Base-by-base conservation (phyloP, 331 rosid genomes). In the Dryas integrifolia region DNA sequence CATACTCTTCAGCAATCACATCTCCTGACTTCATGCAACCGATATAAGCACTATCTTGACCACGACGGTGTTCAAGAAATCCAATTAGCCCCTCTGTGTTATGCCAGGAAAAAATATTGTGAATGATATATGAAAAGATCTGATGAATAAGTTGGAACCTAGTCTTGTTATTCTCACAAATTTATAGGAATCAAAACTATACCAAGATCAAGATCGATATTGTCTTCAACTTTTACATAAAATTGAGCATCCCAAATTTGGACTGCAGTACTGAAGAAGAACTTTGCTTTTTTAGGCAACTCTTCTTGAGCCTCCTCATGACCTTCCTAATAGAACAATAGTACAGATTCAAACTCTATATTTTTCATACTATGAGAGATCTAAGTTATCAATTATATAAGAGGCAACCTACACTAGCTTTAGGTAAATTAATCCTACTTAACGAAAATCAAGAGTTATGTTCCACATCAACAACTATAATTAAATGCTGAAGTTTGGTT, bases 1-100 rank as follows among this genome's bases (percentile, higher is more conserved):
- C 64, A 41, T 92, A 95, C 99, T 88, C 98, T 48, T 95, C 98
- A 72, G 98, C 46, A 81, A 95, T 79, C 76, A 95, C 99, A 7
- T 88, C 93, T 85, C 99, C 99, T 60, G 99, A 89, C 78, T 95
- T 92, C 99, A 95, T 95, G 88, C 98, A 95, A 72, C 99, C 99
- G 74, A 95, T 78, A 85, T 92, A 95, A 72, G 96, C 86, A 63
- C 93, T 81, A 55, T 82, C 92, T 77, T 95, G 99, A 64, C 90
- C 93, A 79, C 91, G 96, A 16, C 92, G 99, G 43, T 38, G 92
- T 21, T 95, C 92, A 79, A 95, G 98, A 90, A 95, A 88, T 72
- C 82, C 88, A 79, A 95, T 95, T 65, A 95, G 76, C 49, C 88
- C 98, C 90, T 89, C 99, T 92, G 89, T 90, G 86, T 35, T 40